Percentiles rank a stretch among this genome's conserved stretches.
These are phyloP conservation scores for Blastobotrys petasosporus DNA, from an alignment of 1,139 yeast genomes.

Conservation along the genomic window DNA sequence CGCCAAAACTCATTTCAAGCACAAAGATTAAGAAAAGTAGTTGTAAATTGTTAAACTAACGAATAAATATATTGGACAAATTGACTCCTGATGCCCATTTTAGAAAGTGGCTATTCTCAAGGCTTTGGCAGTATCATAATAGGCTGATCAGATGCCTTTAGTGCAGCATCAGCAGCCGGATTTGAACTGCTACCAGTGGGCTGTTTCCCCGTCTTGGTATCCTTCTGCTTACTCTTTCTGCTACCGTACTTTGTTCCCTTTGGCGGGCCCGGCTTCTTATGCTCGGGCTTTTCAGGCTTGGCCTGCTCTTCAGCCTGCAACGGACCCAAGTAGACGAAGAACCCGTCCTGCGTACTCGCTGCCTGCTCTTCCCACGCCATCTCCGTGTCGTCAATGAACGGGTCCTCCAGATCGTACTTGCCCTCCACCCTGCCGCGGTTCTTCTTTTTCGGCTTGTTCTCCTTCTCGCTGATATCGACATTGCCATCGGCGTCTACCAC, in stretches of 20 bases:
- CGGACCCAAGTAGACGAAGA: constrained; percentile 94
- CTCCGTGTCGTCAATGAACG: constrained; percentile 94
- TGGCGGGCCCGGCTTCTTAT: constrained; percentile 7
- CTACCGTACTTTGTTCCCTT: constrained; percentile 1
- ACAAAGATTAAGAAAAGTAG: no score
- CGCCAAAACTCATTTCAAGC: no score
- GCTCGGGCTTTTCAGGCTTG: constrained; percentile 9
- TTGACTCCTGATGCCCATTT: no score
- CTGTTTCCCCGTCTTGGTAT: background rate
- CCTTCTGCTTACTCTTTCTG: background rate
- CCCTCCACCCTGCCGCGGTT: constrained; percentile 43
- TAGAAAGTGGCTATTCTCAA: no score
- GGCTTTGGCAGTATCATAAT: no score
- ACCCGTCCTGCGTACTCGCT: constrained; percentile 90
- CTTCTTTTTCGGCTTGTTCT: constrained; percentile 34
- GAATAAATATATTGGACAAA: no score
- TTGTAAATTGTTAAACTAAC: no score
- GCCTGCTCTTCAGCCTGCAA: constrained; percentile 30
- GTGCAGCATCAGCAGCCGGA: no score
- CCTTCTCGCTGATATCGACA: constrained; percentile 29
- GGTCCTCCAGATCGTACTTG: constrained; percentile 88
- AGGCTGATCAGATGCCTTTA: no score
- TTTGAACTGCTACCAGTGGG: background rate
- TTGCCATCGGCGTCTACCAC: constrained; percentile 51
- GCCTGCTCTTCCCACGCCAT: constrained; percentile 89